These are phyloP conservation scores for Tubosaeta sp. DNA, from an alignment of 768 basidiomycete species.

Conservation along the genomic window DNA sequence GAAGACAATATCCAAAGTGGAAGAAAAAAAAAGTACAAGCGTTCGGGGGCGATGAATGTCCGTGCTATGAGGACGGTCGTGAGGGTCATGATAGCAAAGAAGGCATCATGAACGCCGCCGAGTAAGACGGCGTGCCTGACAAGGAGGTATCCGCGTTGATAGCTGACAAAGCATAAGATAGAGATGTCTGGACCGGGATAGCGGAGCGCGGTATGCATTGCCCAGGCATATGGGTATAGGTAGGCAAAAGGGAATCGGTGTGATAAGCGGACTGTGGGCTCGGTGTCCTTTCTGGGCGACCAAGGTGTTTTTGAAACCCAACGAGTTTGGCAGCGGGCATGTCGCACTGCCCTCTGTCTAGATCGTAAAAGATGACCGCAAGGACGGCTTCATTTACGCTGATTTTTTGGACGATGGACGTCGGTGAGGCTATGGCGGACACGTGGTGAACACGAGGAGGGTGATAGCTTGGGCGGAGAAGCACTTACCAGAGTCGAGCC, in stretches of 20 bases:
- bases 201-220: constrained; percentile 35
- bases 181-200: constrained; percentile 34
- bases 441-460: constrained; percentile 30
- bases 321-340: constrained; percentile 61
- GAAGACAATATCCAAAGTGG: constrained; percentile 29
- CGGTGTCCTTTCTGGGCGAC: constrained; percentile 27
- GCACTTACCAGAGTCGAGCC: constrained; percentile 63
- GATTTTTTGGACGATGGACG: constrained; percentile 67
- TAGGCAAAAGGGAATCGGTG: constrained; percentile 28
- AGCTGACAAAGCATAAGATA: constrained; percentile 42
- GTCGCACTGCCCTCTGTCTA: constrained; percentile 53
- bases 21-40: constrained; percentile 14
- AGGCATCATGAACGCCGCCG: constrained; percentile 30
- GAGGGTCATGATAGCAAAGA: constrained; percentile 31
- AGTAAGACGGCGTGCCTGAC: constrained; percentile 23
- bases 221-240: constrained; percentile 29
- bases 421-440: constrained; percentile 41
- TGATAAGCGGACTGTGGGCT: constrained; percentile 27
- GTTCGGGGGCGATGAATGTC: constrained; percentile 23
- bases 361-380: constrained; percentile 62
- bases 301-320: constrained; percentile 43
- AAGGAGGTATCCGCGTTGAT: constrained; percentile 26
- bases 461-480: constrained; percentile 3
- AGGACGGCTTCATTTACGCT: constrained; percentile 59
- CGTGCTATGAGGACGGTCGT: constrained; percentile 21